Evolutionary conservation across 2,329 filamentous ascomycete species (phyloP), one percentile per base, ranked within the genome.

Genomic region (Cladorrhinum sp.): DNA sequence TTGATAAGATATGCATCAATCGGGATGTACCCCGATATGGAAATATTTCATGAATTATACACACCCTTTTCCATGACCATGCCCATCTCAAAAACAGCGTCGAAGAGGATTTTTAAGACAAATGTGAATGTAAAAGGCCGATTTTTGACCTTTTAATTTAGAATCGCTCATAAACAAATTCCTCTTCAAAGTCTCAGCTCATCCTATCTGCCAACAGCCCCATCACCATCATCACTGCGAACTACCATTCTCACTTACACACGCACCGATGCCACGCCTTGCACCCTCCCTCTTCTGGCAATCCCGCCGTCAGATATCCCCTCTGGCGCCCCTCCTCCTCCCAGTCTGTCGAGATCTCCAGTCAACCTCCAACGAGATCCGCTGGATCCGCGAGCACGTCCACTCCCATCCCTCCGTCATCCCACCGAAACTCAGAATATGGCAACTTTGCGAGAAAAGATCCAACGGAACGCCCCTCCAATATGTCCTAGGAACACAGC

Each of bases 401-500:
- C 52, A 36, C 51, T 50, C 46, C 36, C 63, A 64, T 6, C 49
- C 52, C 20, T 66, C 56, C 14, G 54, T 28, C 39, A 55, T 48
- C 50, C 58, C 54, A 2, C 39, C 26, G 28, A 61, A 28, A 58
- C 60, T 59, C n/a, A 58, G 53, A 55, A 58, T 62, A 1, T 64
- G 61, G 55, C 46, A 65, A 1, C 72, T 87, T 6, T 85, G 82
- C 64, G 73, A 72, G 3, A 73, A 77, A 54, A 77, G 86, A 33
- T 79, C 81, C 8, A 74, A 72, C 8, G 92, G 92, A 1, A 83
- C 87, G 61, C 95, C 95, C 1, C 76, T 99, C 33, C 95, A 98
- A 73, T 98, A 98, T 72, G 82, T 98, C 21, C 78, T 99, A 1
- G 92, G 92, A 2, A 87, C 87, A 4, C 92, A 97, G 73, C 95